Base-by-base conservation (phyloP, 2,329 filamentous ascomycete genomes). In the Ceratocystis lukuohia region DNA sequence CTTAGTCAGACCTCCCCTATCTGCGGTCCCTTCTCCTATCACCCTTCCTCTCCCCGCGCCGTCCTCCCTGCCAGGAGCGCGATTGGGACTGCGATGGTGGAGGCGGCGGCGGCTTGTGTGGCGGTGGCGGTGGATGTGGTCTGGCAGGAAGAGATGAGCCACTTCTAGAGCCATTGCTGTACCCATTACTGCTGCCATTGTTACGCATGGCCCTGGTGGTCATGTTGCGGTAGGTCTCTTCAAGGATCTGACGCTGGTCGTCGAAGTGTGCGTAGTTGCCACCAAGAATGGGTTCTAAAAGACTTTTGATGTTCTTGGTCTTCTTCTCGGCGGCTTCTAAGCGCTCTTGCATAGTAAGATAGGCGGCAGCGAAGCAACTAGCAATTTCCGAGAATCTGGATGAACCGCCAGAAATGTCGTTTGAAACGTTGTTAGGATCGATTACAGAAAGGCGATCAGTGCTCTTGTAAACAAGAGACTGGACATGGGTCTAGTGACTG, bases 371-470 rank as follows among this genome's bases (percentile, higher is more conserved):
- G 74, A 99, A 97, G 12, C 81, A 79, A n/a, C 79, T 73, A 70
- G 89, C 78, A 62, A 96, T 88, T 7, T 82, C 78, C 0, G 75
- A 70, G 6, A 88, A 89, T 70, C 89, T 88, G 59, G 79, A 82
- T 0, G 91, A 94, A 8, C 92, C 92, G 8, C 91, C 91, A 0
- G 94, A 87, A 30, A 99, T 94, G 72, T 99, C 94, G 74, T 97
- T 97, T 30, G 81, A 77, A 0, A 83, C 74, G 67, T 89, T 88
- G 74, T 97, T 96, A 0, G 94, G 94, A 72, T 99, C 94, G 67
- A 96, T 88, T 71, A 99, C 96, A 7, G 88, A 89, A 1, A 99
- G 80, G 1, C 91, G 85, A 63, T 87, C 80, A 15, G 74, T 75
- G 71, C 86, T 86, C 71, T 82, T 83, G 71, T 87, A 84, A 3